phyloP scores from a whole-genome alignment of 2,329 filamentous ascomycete genomes.

The Clonostachys sp. region DNA sequence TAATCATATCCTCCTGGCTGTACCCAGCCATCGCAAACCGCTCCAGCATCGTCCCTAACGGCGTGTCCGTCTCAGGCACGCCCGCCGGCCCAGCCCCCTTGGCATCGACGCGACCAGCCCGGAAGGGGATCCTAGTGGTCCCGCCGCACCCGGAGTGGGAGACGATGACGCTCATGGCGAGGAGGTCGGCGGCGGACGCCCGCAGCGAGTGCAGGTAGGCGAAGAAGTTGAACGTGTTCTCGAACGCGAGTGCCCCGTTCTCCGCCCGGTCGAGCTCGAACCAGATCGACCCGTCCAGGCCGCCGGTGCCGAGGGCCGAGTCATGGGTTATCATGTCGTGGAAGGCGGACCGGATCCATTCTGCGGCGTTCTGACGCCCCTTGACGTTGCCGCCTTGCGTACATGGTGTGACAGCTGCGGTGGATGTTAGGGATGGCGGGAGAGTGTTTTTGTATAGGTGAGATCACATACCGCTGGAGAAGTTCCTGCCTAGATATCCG shows the following conservation, averaged over 20 bases:
- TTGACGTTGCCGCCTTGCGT: conserved; percentile 9
- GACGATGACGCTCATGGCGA: conserved; percentile 11
- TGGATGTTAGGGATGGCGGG: conserved; percentile 3
- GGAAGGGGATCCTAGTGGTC: conserved; percentile 23
- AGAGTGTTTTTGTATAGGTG: neutral
- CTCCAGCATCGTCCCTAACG: conserved; percentile 11
- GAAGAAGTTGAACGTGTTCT: conserved; percentile 19
- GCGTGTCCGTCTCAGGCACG: conserved; percentile 20
- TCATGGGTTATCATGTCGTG: conserved; percentile 21
- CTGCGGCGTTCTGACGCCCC: conserved; percentile 17
- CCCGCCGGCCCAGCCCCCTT: conserved; percentile 16
- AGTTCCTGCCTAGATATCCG: conserved; percentile 10
- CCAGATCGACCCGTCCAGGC: conserved; percentile 21
- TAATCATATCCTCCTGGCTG: conserved; percentile 21
- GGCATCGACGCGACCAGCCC: conserved; percentile 19
- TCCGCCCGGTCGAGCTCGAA: conserved; percentile 19
- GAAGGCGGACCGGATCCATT: conserved; percentile 23
- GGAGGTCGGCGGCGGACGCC: conserved; percentile 14
- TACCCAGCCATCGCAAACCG: conserved; percentile 20
- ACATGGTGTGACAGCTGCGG: conserved; percentile 6
- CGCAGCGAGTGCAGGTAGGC: conserved; percentile 9
- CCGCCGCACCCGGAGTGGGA: conserved; percentile 19
- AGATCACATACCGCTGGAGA: conserved; percentile 9
- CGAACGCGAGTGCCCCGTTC: conserved; percentile 20
- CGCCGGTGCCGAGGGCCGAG: conserved; percentile 14